Percentiles rank a stretch among this genome's conserved stretches.
phyloP scores from a whole-genome alignment of 768 basidiomycete genomes.

The Agrocybe praecox region DNA sequence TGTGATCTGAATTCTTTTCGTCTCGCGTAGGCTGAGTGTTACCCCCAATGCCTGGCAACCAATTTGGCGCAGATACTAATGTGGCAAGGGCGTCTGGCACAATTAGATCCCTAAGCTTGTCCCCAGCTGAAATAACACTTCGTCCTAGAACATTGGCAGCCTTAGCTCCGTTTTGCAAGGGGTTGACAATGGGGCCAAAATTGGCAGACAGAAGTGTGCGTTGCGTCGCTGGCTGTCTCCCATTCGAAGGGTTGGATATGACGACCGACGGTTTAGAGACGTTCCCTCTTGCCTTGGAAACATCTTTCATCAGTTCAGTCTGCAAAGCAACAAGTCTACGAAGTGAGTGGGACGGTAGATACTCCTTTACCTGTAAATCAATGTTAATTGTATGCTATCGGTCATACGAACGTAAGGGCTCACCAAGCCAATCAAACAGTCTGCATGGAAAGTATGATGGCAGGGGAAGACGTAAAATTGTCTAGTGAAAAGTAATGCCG shows the following conservation, averaged over 20 bases:
- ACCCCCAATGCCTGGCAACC: slow-evolving; percentile 73
- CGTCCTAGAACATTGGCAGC: slow-evolving; percentile 72
- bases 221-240: slow-evolving; percentile 50
- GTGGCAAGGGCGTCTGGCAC: slow-evolving; percentile 91
- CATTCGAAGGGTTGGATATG: slow-evolving; percentile 24
- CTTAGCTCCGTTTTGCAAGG: slow-evolving; percentile 64
- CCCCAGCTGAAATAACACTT: slow-evolving; percentile 86
- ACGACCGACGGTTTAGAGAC: slow-evolving; percentile 31
- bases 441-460: slow-evolving; percentile 96
- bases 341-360: slow-evolving; percentile 78
- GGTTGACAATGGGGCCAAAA: slow-evolving; percentile 54
- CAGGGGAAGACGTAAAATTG: slow-evolving; percentile 99
- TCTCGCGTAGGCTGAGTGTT: slow-evolving; percentile 49
- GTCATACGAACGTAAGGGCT: slow-evolving; percentile 28
- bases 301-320: slow-evolving; percentile 73
- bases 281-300: slow-evolving; percentile 24
- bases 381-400: background rate
- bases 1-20: slow-evolving; percentile 52
- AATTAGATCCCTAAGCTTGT: slow-evolving; percentile 88
- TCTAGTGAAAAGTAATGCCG: slow-evolving; percentile 72
- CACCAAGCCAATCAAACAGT: slow-evolving; percentile 94
- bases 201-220: slow-evolving; percentile 73
- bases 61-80: slow-evolving; percentile 74
- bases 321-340: slow-evolving; percentile 88
- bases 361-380: slow-evolving; percentile 80